Evolutionary conservation across 2,329 filamentous ascomycete species (phyloP).

Genomic region (Microascus cirrosus): DNA sequence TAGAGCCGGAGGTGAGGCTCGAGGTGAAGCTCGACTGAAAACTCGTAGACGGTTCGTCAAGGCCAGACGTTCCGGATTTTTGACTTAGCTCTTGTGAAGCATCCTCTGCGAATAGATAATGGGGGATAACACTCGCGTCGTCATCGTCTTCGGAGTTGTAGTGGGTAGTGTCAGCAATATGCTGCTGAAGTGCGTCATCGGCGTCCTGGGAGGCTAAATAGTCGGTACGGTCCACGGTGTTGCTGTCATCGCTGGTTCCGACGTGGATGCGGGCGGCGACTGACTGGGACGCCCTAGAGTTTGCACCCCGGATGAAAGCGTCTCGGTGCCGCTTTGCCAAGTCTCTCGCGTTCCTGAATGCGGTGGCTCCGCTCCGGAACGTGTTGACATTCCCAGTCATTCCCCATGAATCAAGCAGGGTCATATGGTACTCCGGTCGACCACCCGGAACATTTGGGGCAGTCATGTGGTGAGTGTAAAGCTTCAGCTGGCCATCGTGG

Average conservation of each 20-base stretch:
- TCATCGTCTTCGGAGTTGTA: constrained; percentile 5
- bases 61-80: neutral
- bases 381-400: constrained; percentile 16
- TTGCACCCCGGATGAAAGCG: constrained; percentile 18
- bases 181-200: constrained; percentile 6
- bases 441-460: neutral
- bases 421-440: constrained; percentile 29
- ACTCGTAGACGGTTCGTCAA: constrained; percentile 5
- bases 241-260: neutral
- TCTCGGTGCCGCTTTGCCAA: constrained; percentile 23
- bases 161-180: constrained; percentile 1
- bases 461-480: neutral
- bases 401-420: constrained; percentile 14
- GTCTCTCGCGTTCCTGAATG: constrained; percentile 27
- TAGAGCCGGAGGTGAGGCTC: constrained; percentile 2
- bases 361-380: constrained; percentile 21
- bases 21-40: constrained; percentile 8
- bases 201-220: constrained; percentile 1
- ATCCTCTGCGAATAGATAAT: neutral
- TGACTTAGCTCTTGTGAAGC: neutral
- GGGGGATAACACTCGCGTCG: neutral
- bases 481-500: neutral
- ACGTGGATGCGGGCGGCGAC: neutral
- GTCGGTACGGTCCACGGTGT: neutral
- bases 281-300: constrained; percentile 9